These are phyloP conservation scores for Scenedesmus sp. DNA, from an alignment of 163 green algal genomes.

Conservation along the genomic window DNA sequence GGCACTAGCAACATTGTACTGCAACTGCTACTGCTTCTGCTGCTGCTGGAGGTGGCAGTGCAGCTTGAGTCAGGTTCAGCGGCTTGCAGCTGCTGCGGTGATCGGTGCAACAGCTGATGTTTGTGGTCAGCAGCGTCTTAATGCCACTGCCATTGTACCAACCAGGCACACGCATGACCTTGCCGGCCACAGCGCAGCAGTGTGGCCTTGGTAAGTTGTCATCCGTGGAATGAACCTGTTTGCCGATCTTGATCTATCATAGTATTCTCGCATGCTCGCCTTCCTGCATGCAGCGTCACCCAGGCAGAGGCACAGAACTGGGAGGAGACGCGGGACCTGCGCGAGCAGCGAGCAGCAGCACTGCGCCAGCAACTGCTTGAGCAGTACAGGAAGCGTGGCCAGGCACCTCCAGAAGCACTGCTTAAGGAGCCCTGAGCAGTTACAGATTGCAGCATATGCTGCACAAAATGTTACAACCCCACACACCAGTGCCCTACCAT, in stretches of 20 bases:
- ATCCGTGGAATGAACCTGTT: too few relatives aligned
- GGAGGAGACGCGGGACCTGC: constrained; percentile 24
- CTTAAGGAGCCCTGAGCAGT: neutral
- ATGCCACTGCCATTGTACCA: too few relatives aligned
- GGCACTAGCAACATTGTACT: neutral
- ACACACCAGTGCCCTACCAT: neutral
- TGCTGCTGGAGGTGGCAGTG: neutral
- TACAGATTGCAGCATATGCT: too few relatives aligned
- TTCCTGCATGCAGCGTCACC: constrained; percentile 17
- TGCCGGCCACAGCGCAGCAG: too few relatives aligned
- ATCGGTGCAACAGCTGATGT: too few relatives aligned
- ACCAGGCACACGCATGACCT: too few relatives aligned
- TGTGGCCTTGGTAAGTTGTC: too few relatives aligned
- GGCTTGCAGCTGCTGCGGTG: too few relatives aligned
- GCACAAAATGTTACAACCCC: too few relatives aligned
- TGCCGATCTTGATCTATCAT: too few relatives aligned
- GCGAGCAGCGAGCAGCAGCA: constrained; percentile 23
- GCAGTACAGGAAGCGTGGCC: constrained; percentile 27
- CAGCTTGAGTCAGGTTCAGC: neutral
- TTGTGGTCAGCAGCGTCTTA: too few relatives aligned
- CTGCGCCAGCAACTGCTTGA: constrained; percentile 38
- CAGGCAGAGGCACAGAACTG: constrained; percentile 36
- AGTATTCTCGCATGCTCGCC: neutral
- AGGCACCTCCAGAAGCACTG: constrained; percentile 26
- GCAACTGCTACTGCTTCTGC: neutral